Evolutionary conservation across 345 rosid genomes (phyloP).

Genomic region (Citrus unshiu): DNA sequence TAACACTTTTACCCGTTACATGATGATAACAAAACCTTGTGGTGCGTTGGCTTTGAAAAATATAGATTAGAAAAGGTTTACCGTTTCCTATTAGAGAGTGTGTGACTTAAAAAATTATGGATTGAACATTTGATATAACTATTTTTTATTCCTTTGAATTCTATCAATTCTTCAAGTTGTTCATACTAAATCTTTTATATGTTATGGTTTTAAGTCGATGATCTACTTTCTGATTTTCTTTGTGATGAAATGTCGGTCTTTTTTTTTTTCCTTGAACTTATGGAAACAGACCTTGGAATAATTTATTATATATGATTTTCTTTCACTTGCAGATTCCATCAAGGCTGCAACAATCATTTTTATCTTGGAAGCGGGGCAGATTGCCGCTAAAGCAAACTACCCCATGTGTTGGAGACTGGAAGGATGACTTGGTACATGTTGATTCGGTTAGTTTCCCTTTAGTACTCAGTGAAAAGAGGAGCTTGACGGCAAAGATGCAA

Average conservation of each 20-base stretch:
- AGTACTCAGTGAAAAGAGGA: slow-evolving; percentile 18
- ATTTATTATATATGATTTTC: background rate
- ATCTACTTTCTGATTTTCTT: background rate
- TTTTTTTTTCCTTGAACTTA: background rate
- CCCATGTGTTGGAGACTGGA: slow-evolving; percentile 17
- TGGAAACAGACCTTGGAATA: background rate
- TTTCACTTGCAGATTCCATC: slow-evolving; percentile 55
- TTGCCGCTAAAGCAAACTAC: slow-evolving; percentile 24
- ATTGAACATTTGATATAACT: background rate
- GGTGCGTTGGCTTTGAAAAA: background rate
- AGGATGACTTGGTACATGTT: slow-evolving; percentile 7
- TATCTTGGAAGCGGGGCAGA: slow-evolving; percentile 46
- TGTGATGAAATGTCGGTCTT: background rate
- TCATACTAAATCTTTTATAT: background rate
- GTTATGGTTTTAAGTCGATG: background rate
- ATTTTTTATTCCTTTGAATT: background rate
- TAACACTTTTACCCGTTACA: background rate
- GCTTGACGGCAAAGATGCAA: slow-evolving; percentile 39
- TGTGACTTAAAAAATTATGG: background rate
- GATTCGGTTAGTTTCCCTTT: slow-evolving; percentile 40
- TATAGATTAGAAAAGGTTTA: background rate
- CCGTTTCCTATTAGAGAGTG: background rate
- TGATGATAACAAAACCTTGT: background rate
- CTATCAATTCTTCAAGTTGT: background rate
- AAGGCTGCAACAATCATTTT: slow-evolving; percentile 42